Base-by-base conservation (phyloP, 2,329 filamentous ascomycete species). In the Xylaria sp. region DNA sequence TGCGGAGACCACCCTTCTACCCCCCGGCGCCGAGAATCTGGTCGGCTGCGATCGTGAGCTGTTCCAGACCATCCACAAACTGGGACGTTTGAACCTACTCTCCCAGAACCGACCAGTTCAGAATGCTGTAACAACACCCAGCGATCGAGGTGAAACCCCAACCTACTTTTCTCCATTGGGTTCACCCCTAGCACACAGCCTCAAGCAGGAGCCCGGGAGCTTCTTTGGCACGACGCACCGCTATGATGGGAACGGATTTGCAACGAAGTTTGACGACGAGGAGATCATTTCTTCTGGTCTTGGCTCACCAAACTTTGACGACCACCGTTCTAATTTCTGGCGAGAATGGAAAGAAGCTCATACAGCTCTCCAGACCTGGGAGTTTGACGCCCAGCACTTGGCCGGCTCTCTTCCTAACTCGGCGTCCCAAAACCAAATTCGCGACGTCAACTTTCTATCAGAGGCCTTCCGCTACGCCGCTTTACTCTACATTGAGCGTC, bases 391-490 rank as follows among this genome's bases (percentile, higher is more conserved):
- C 0, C 79, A 83, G 6, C 81, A 85, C 9, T 79, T 89, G 11
- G 80, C 84, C 15, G 79, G 84, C 4, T 85, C 84, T 9, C 82
- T 89, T 11, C 85, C 85, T 17, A 80, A 80, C 53, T 77, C 80
- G 2, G 83, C 86, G 1, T 86, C 87, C 0, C 82, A 87, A 10
- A 85, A 85, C 7, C 92, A 96, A 77, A 81, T 92, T 1, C 85
- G 89, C 26, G 93, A 97, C 71, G 84, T 97, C 11, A 87, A 90
- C 40, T 92, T 94, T 75, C 91, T 97, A 59, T 97, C 93, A 23
- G 93, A 97, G 79, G 92, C 92, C 11, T 97, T 97, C 85, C 92
- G 94, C 20, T 94, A 96, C 79, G 90, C 94, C 0, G 94, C 94
- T 0, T 86, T 97, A 40, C 86, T 97, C 11, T 97, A 97, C 82